These are phyloP conservation scores for Ascochyta koolunga DNA, from an alignment of 2,329 filamentous ascomycete genomes.

Conservation along the genomic window DNA sequence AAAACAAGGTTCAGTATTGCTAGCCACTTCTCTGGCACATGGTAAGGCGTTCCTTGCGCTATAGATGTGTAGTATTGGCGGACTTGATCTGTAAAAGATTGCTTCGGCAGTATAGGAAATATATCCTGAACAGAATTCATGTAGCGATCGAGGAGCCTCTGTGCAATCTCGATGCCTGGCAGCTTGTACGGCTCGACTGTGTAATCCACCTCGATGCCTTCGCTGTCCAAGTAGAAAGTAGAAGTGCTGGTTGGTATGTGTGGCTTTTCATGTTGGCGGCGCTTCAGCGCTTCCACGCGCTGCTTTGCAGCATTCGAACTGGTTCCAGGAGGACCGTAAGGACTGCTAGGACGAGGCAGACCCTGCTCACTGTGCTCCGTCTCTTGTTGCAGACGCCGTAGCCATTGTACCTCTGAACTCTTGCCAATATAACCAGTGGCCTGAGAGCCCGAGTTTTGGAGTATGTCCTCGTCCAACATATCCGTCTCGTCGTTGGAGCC, in stretches of 20 bases:
- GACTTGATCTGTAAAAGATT: not conserved
- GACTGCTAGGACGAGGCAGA: not conserved
- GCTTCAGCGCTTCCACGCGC: not conserved
- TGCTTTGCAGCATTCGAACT: not conserved
- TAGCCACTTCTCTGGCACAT: not conserved
- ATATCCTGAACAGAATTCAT: slow-evolving; percentile 35
- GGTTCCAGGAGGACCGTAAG: not conserved
- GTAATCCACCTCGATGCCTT: not conserved
- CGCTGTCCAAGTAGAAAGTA: not conserved
- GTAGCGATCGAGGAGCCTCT: slow-evolving; percentile 37
- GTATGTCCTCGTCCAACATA: not conserved
- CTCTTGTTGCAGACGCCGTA: not conserved
- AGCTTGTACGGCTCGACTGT: slow-evolving; percentile 23
- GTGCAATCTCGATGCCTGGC: slow-evolving; percentile 33
- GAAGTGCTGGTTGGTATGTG: not conserved
- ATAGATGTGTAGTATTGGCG: not conserved
- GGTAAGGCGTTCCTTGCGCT: not conserved
- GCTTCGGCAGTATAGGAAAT: slow-evolving; percentile 26
- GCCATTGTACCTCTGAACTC: not conserved
- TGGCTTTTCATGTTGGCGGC: not conserved
- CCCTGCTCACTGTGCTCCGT: not conserved
- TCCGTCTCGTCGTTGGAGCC: not conserved
- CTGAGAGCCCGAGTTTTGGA: not conserved
- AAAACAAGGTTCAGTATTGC: not conserved
- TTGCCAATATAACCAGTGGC: not conserved